A percentile compares a stretch with the other conserved stretches of the same genome.
phyloP scores from a whole-genome alignment of 2,329 filamentous ascomycete species.

The Pseudopithomyces chartarum region DNA sequence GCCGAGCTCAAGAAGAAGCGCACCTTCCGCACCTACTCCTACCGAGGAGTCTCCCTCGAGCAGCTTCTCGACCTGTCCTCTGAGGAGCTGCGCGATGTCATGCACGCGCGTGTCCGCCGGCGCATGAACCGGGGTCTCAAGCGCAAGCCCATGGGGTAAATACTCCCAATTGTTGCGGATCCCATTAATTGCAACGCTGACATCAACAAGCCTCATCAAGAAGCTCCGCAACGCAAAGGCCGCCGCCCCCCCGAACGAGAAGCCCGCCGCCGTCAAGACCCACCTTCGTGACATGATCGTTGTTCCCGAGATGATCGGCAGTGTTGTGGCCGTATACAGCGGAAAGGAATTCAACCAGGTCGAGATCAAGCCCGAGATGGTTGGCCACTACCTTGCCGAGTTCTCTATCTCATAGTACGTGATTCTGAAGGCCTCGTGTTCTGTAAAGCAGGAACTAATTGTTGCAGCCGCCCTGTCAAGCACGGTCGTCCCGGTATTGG shows the following conservation, averaged over 20 bases:
- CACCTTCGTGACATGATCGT: constrained; percentile 99
- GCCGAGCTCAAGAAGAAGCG: constrained; percentile 97
- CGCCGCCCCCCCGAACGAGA: constrained; percentile 80
- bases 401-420: constrained; percentile 99
- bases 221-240: constrained; percentile 91
- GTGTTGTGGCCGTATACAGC: constrained; percentile 98
- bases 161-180: background rate
- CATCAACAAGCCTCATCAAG: constrained; percentile 79
- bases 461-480: constrained; percentile 93
- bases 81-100: constrained; percentile 98
- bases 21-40: constrained; percentile 89
- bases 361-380: constrained; percentile 99
- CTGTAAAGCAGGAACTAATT: background rate
- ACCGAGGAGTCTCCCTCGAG: constrained; percentile 99
- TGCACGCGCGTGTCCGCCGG: constrained; percentile 97
- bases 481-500: constrained; percentile 99
- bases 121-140: constrained; percentile 99
- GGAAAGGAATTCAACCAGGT: constrained; percentile 99
- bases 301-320: constrained; percentile 99
- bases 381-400: constrained; percentile 98
- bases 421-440: background rate
- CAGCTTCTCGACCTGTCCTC: constrained; percentile 98
- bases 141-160: constrained; percentile 89
- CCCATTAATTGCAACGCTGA: background rate
- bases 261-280: constrained; percentile 97